A percentile compares a stretch with the other conserved stretches of the same genome.
phyloP scores from a whole-genome alignment of 176 grass and related monocot genomes.

The Bothriochloa decipiens region DNA sequence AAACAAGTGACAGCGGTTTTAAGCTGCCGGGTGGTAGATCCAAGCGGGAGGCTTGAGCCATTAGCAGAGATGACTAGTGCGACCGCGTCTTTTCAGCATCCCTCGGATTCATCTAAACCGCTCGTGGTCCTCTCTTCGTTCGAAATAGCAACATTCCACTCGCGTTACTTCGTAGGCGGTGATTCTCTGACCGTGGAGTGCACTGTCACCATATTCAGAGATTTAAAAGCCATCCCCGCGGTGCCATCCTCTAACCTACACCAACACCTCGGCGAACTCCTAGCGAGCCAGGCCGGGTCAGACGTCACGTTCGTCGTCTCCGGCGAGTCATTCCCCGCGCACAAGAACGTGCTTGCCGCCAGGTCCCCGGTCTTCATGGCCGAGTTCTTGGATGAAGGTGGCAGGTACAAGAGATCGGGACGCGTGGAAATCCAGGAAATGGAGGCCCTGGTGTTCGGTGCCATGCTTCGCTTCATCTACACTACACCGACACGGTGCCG shows the following conservation, averaged over 20 bases:
- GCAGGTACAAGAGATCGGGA: too few relatives aligned
- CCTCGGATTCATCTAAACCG: neutral
- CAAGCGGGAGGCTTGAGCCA: neutral
- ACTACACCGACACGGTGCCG: slow-evolving; percentile 38
- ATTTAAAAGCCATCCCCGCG: neutral
- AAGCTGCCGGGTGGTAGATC: neutral
- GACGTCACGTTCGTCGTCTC: slow-evolving; percentile 36
- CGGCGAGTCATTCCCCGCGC: slow-evolving; percentile 23
- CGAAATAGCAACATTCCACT: too few relatives aligned
- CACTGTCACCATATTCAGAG: neutral
- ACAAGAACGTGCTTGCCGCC: slow-evolving; percentile 4
- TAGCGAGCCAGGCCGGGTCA: neutral
- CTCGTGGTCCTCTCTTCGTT: too few relatives aligned
- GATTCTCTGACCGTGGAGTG: too few relatives aligned
- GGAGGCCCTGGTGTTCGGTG: neutral
- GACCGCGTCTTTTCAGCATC: neutral
- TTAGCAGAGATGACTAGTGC: neutral
- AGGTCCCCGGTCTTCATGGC: slow-evolving; percentile 10
- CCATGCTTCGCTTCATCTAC: slow-evolving; percentile 58
- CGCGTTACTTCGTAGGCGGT: too few relatives aligned
- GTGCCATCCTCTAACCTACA: neutral
- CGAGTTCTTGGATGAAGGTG: too few relatives aligned
- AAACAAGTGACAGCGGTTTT: neutral
- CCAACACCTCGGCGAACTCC: neutral
- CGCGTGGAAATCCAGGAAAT: too few relatives aligned